Evolutionary conservation across 345 rosid species (phyloP), one percentile per base, ranked within the genome.

Genomic region (Hypericum perforatum): DNA sequence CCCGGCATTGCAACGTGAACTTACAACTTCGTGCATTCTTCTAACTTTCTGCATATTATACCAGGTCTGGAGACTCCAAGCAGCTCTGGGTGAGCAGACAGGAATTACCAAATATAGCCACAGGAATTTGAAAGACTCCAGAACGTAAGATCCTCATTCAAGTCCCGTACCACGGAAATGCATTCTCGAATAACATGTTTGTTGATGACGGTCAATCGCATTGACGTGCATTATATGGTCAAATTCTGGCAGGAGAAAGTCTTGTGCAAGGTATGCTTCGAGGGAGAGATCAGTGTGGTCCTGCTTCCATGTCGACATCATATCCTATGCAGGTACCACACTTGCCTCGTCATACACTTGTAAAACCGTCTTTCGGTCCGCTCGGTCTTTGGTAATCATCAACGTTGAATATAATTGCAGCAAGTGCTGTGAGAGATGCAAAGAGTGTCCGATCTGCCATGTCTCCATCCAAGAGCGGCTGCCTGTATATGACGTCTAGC

Each of bases 1-100:
- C 51, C 41, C 45, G 43, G 41, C 54, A 14, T 12, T 45, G n/a
- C 22, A 3, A 3, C 12, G 9, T 46, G 36, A 16, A 46, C 41
- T 50, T 7, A 10, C 52, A 16, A 16, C 9, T 11, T 5, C 1
- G 5, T 29, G 9, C 36, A 5, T 11, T 6, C 43, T 12, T 65
- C 42, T 42, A 16, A 7, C 60, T 40, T 16, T 55, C 0, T 11
- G 56, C 50, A 46, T 60, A 49, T 13, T 7, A 0, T 36, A 47
- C 56, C 70, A 91, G 98, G 94, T 92, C 8, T 88, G 97, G 98
- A 83, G 95, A 69, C 98, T 92, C 58, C 97, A 92, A 65, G 97
- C 95, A 54, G 98, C 94, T 66, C 85, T 92, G 37, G 95, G 98
- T 37, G 97, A 88, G 78, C 98, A 88, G 70, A 74, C 85, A 14